Percentiles rank a stretch among this genome's conserved stretches.
Conservation (phyloP, 257 asterid species). For the Gynochthodes officinalis region DNA sequence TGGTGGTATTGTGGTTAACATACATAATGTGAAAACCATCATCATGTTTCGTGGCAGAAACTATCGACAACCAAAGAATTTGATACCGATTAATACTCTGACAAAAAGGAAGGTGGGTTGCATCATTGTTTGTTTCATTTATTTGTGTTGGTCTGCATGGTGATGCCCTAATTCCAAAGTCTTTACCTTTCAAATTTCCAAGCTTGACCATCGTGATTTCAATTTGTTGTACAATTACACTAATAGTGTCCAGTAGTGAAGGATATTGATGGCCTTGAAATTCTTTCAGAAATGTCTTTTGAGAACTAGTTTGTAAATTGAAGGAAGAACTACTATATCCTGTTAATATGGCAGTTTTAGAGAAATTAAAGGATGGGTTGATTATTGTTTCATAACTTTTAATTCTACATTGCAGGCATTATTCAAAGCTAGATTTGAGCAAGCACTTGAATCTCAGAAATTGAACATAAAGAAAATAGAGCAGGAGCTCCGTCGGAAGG, state of each 20-base stretch:
- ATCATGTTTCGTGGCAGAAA: conserved; percentile 97
- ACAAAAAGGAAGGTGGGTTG: conserved; percentile 80
- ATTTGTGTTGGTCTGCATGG: not conserved
- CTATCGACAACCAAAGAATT: conserved; percentile 92
- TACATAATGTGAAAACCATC: conserved; percentile 83
- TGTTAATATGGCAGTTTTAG: not conserved
- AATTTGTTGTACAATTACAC: not conserved
- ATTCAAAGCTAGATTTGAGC: conserved; percentile 93
- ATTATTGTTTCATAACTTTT: conserved; percentile 7
- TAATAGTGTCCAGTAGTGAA: not conserved
- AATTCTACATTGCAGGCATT: conserved; percentile 57
- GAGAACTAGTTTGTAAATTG: not conserved
- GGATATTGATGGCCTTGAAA: not conserved
- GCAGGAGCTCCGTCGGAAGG: conserved; percentile 86
- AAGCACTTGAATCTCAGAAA: conserved; percentile 94
- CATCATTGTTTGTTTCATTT: conserved; percentile 3
- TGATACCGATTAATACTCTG: conserved; percentile 93
- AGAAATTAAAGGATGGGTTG: not conserved
- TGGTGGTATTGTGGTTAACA: conserved; percentile 81
- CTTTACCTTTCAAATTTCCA: not conserved
- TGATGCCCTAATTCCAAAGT: not conserved
- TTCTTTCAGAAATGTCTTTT: not conserved
- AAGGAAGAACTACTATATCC: not conserved
- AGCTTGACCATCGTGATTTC: not conserved
- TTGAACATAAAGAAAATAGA: conserved; percentile 86